These are phyloP conservation scores for Aspergillus heteromorphus DNA, from an alignment of 495 filamentous ascomycete genomes.

Conservation along the genomic window DNA sequence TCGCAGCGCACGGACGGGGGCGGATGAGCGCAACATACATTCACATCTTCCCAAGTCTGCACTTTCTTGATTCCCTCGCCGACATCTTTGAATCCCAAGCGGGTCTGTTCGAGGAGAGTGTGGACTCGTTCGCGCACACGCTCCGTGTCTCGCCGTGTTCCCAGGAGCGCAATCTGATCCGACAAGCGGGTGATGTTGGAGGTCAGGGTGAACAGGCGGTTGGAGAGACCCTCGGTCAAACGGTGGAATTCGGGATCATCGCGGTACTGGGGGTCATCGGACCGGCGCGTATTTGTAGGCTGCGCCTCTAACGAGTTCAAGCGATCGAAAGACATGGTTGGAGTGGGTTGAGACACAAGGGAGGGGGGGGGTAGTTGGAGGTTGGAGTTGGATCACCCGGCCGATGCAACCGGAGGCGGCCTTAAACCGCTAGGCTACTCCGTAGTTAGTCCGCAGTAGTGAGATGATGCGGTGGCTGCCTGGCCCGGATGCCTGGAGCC, in stretches of 20 bases:
- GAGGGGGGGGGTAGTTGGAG: slow-evolving; percentile 1
- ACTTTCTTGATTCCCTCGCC: slow-evolving; percentile 92
- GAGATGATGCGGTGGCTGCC: slow-evolving; percentile 12
- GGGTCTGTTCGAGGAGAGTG: slow-evolving; percentile 76
- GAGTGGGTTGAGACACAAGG: slow-evolving; percentile 4
- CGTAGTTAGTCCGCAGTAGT: neutral
- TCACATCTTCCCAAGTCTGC: slow-evolving; percentile 84
- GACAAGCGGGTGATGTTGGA: slow-evolving; percentile 77
- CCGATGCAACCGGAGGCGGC: neutral
- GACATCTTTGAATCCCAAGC: slow-evolving; percentile 81
- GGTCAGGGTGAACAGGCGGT: slow-evolving; percentile 80
- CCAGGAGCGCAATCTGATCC: slow-evolving; percentile 75
- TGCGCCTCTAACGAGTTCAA: slow-evolving; percentile 79
- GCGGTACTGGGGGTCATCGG: slow-evolving; percentile 65
- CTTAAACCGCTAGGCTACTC: neutral
- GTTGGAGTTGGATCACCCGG: slow-evolving; percentile 4
- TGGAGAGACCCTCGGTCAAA: slow-evolving; percentile 73
- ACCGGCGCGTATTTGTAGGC: slow-evolving; percentile 58
- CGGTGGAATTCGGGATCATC: slow-evolving; percentile 92
- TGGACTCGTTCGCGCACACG: slow-evolving; percentile 86
- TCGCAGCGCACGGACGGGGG: neutral
- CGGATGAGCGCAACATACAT: slow-evolving; percentile 51
- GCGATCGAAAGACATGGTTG: slow-evolving; percentile 85
- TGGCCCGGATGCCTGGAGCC: slow-evolving; percentile 20
- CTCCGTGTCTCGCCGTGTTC: slow-evolving; percentile 86